Evolutionary conservation across 78 protist species (phyloP), one percentile per base, ranked within the genome.

Genomic region (Chrysochromulina parva): DNA sequence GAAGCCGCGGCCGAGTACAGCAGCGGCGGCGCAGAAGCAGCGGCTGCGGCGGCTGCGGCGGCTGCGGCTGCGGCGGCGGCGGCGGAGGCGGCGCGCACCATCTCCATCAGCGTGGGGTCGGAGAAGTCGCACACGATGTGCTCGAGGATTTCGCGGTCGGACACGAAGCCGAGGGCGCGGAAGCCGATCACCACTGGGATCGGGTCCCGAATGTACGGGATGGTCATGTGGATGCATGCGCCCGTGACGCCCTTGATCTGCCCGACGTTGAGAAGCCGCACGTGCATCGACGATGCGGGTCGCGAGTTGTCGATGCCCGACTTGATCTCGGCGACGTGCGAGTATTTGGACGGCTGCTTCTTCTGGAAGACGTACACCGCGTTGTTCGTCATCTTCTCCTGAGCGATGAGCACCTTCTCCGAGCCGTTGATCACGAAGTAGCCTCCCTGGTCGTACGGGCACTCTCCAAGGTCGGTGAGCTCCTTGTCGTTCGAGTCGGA

Each of bases 371-470:
- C 98, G 55, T 94, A 97, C 13, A 98, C 98, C n/a, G 95, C 93
- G 90, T 99, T 99, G 90, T 76, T 26, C 26, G 96, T 91, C 98
- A 96, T 95, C n/a, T 94, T 55, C 93, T 99, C 99, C 93, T 99
- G 99, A 2, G 99, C 99, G 48, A 99, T 93, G 73, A 99, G 88
- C 80, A 97, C 99, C 93, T 98, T 98, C 88, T 99, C 99, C 14
- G 95, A 48, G 57, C 99, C 99, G 94, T 98, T 99, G 90, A 99
- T 96, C 47, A 99, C 94, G 53, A 99, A 99, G 95, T 99, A 99
- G 60, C 99, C 99, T 19, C 99, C 97, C 86, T 97, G 98, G 92
- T 99, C 99, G 88, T 91, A 96, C 48, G 96, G 90, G 93, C 99
- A 99, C 96, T 99, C 99, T 48, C 99, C 98, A 60, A 95, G 67